These are phyloP conservation scores for Haematococcus lacustris DNA, from an alignment of 139 green algal species.

Conservation along the genomic window DNA sequence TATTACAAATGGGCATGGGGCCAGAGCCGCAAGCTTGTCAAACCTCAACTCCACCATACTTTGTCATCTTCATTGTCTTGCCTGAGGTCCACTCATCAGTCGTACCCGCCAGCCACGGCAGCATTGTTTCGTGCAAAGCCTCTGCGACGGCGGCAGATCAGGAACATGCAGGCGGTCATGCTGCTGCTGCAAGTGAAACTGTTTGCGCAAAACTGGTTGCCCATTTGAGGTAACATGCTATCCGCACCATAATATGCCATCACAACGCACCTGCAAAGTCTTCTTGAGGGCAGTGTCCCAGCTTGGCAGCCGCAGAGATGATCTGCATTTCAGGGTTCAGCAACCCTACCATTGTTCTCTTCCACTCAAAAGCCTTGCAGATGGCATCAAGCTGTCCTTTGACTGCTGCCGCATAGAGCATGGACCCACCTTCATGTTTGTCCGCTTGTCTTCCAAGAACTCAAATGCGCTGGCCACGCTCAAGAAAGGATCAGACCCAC, in stretches of 20 bases:
- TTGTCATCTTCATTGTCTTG: constrained; percentile 22
- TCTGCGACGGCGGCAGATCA: constrained; percentile 11
- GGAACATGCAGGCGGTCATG: background rate
- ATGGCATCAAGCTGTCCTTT: background rate
- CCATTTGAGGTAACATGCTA: background rate
- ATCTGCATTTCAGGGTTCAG: background rate
- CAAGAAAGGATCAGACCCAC: constrained; percentile 60
- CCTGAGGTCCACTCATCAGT: constrained; percentile 12
- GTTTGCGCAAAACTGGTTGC: background rate
- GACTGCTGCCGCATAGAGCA: background rate
- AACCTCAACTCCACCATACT: constrained; percentile 19
- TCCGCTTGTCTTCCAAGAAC: constrained; percentile 33
- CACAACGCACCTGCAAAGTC: constrained; percentile 23
- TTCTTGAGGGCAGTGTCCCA: constrained; percentile 41
- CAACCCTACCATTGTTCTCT: background rate
- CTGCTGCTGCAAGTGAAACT: background rate
- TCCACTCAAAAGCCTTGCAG: background rate
- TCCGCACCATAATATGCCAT: background rate
- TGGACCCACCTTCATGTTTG: constrained; percentile 32
- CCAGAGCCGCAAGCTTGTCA: no score
- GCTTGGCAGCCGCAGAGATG: background rate
- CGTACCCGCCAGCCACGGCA: constrained; percentile 16
- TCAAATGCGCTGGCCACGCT: constrained; percentile 23
- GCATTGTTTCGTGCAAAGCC: constrained; percentile 18
- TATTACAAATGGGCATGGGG: no score